phyloP scores from a whole-genome alignment of 2,329 filamentous ascomycete species.

The Rhytidhysteron rufulum region DNA sequence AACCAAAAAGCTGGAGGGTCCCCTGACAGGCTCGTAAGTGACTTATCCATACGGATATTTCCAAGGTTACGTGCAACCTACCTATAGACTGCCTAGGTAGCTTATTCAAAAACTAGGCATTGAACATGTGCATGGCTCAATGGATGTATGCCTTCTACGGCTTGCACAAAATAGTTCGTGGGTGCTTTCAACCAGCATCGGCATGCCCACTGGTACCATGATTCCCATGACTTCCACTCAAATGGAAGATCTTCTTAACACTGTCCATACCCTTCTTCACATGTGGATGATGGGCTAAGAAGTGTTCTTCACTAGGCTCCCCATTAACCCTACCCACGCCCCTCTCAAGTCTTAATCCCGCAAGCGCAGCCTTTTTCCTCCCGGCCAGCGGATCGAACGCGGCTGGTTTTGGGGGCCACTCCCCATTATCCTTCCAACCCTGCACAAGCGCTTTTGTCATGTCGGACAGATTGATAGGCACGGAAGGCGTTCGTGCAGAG shows the following conservation, averaged over 20 bases:
- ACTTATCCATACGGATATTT: too few relatives aligned
- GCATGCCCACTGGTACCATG: neutral
- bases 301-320: slow-evolving; percentile 13
- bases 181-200: neutral
- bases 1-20: too few relatives aligned
- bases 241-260: slow-evolving; percentile 42
- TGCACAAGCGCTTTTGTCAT: slow-evolving; percentile 77
- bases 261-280: slow-evolving; percentile 43
- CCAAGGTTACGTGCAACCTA: too few relatives aligned
- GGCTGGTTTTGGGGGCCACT: slow-evolving; percentile 74
- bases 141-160: too few relatives aligned
- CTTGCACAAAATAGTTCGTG: too few relatives aligned
- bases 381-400: slow-evolving; percentile 45
- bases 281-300: slow-evolving; percentile 36
- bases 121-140: too few relatives aligned
- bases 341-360: slow-evolving; percentile 8
- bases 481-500: slow-evolving; percentile 73
- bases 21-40: too few relatives aligned
- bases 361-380: slow-evolving; percentile 22
- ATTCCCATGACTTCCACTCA: slow-evolving; percentile 20
- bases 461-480: slow-evolving; percentile 82
- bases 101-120: too few relatives aligned
- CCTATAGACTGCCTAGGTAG: too few relatives aligned
- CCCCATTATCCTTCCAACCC: slow-evolving; percentile 89
- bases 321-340: slow-evolving; percentile 13